phyloP scores from a whole-genome alignment of 345 rosid genomes.

The Draba incana region DNA sequence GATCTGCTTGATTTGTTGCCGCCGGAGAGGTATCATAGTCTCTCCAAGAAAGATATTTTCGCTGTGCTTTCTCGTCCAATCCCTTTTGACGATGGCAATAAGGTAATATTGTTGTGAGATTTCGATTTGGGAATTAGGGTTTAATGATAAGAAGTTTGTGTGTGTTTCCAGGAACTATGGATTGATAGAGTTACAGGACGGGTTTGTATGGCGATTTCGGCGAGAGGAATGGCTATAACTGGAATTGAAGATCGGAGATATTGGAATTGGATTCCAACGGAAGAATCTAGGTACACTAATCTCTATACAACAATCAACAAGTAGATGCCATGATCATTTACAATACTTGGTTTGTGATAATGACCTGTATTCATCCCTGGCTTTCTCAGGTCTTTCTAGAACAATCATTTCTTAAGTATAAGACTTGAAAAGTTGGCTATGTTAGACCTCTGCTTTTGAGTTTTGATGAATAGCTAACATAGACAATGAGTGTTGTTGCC shows the following conservation, averaged over 20 bases:
- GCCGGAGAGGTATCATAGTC: conserved; percentile 60
- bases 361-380: conserved; percentile 6
- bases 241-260: conserved; percentile 95
- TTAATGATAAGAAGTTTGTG: conserved; percentile 1
- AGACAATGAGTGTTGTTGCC: neutral
- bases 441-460: neutral
- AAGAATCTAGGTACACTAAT: conserved; percentile 79
- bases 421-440: neutral
- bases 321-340: neutral
- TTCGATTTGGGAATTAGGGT: conserved; percentile 43
- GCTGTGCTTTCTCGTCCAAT: conserved; percentile 82
- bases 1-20: conserved; percentile 87
- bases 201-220: conserved; percentile 83
- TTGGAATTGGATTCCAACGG: conserved; percentile 93
- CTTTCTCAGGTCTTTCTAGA: neutral
- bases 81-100: conserved; percentile 70
- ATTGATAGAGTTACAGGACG: conserved; percentile 88
- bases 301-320: conserved; percentile 11
- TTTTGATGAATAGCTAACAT: conserved; percentile 3
- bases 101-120: conserved; percentile 45
- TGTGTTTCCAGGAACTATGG: conserved; percentile 73
- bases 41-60: conserved; percentile 79
- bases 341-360: conserved; percentile 5
- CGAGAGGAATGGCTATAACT: conserved; percentile 88
- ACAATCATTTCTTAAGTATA: neutral